These are phyloP conservation scores for Botryotinia calthae DNA, from an alignment of 2,329 filamentous ascomycete species.

Conservation along the genomic window DNA sequence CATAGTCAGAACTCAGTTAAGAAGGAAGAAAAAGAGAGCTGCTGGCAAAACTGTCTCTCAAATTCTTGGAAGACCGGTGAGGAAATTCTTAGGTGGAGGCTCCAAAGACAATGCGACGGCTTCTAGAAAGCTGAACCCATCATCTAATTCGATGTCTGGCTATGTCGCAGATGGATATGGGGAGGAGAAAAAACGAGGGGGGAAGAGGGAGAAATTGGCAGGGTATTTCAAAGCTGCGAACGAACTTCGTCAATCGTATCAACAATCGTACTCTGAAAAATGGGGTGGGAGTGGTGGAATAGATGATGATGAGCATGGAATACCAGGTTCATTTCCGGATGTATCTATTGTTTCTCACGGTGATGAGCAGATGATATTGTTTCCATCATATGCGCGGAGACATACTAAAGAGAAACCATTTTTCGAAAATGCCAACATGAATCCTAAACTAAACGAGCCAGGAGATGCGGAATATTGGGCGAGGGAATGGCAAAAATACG, in stretches of 20 bases:
- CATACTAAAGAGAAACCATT: slow-evolving; percentile 37
- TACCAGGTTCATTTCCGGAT: slow-evolving; percentile 79
- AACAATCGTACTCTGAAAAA: slow-evolving; percentile 50
- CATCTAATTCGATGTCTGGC: slow-evolving; percentile 39
- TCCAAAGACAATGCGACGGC: slow-evolving; percentile 41
- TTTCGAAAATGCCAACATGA: slow-evolving; percentile 41
- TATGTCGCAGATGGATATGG: slow-evolving; percentile 37
- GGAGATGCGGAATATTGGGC: slow-evolving; percentile 73
- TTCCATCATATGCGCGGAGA: slow-evolving; percentile 83
- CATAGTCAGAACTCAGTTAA: slow-evolving; percentile 63
- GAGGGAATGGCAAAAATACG: slow-evolving; percentile 72
- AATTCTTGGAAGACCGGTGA: slow-evolving; percentile 33
- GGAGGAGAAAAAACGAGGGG: slow-evolving; percentile 56
- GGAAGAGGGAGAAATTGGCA: slow-evolving; percentile 75
- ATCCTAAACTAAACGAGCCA: slow-evolving; percentile 43
- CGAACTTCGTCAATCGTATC: slow-evolving; percentile 66
- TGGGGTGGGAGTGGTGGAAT: slow-evolving; percentile 46
- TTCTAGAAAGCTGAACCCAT: slow-evolving; percentile 32
- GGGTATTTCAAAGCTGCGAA: slow-evolving; percentile 70
- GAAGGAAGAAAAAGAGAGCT: slow-evolving; percentile 47
- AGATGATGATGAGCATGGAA: slow-evolving; percentile 48
- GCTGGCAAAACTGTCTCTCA: slow-evolving; percentile 37
- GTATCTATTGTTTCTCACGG: slow-evolving; percentile 76
- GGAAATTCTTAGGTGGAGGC: slow-evolving; percentile 38
- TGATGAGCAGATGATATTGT: slow-evolving; percentile 89